These are phyloP conservation scores for Cyberlindnera euphorbiiphila DNA, from an alignment of 805 yeast species.

Conservation along the genomic window DNA sequence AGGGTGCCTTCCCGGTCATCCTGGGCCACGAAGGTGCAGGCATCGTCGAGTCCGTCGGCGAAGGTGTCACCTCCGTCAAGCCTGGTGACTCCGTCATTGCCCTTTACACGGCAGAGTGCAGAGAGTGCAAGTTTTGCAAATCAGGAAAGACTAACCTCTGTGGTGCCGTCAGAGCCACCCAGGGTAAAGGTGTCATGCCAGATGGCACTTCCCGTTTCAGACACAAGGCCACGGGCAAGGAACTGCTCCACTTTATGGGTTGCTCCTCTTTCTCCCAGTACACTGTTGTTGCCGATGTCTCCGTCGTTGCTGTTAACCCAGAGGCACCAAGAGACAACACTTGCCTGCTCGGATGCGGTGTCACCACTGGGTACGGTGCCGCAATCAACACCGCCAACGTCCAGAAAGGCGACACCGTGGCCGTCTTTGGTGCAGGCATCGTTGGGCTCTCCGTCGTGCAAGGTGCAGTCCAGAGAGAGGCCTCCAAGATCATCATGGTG, in stretches of 20 bases:
- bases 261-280: conserved; percentile 96
- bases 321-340: conserved; percentile 81
- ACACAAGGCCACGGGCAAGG: conserved; percentile 69
- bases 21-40: conserved; percentile 99
- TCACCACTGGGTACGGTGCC: conserved; percentile 98
- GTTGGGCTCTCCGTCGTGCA: conserved; percentile 95
- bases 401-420: conserved; percentile 87
- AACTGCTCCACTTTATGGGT: conserved; percentile 92
- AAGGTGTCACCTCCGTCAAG: conserved; percentile 85
- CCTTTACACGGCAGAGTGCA: conserved; percentile 95
- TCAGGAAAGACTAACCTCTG: conserved; percentile 96
- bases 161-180: conserved; percentile 93
- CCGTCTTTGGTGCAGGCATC: conserved; percentile 97
- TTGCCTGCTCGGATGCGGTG: conserved; percentile 96
- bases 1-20: conserved; percentile 90
- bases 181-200: conserved; percentile 98
- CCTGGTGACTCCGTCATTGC: conserved; percentile 93
- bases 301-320: conserved; percentile 87
- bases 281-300: conserved; percentile 96
- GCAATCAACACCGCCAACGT: conserved; percentile 92
- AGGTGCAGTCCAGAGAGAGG: conserved; percentile 85
- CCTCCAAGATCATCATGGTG: conserved; percentile 75
- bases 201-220: conserved; percentile 93
- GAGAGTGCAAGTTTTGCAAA: conserved; percentile 89
- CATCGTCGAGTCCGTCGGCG: conserved; percentile 91